A percentile compares a stretch with the other conserved stretches of the same genome.
These are phyloP conservation scores for Madurella mycetomatis DNA, from an alignment of 2,329 filamentous ascomycete species.

Conservation along the genomic window DNA sequence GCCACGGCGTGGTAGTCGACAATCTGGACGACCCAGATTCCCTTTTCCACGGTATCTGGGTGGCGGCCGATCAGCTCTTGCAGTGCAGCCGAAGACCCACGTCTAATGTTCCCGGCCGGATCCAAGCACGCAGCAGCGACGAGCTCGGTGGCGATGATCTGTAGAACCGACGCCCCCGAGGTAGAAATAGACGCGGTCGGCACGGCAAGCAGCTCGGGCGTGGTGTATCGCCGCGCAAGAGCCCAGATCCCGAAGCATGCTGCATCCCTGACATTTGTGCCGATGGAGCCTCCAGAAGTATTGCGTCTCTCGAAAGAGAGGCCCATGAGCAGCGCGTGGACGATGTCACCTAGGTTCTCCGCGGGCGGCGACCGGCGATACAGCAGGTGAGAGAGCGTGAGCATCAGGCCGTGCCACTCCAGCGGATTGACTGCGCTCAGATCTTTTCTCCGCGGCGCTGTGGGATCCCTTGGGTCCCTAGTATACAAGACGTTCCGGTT, in stretches of 20 bases:
- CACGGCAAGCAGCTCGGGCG: slow-evolving; percentile 66
- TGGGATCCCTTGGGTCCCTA: slow-evolving; percentile 34
- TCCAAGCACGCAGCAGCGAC: slow-evolving; percentile 80
- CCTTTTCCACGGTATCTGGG: slow-evolving; percentile 75
- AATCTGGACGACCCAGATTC: slow-evolving; percentile 79
- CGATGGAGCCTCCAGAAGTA: slow-evolving; percentile 76
- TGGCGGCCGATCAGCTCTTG: slow-evolving; percentile 93
- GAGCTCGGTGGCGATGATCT: slow-evolving; percentile 75
- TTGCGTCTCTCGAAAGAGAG: slow-evolving; percentile 86
- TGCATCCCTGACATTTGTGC: slow-evolving; percentile 88
- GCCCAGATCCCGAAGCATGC: slow-evolving; percentile 97
- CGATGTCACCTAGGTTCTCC: slow-evolving; percentile 64
- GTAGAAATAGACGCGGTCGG: slow-evolving; percentile 42
- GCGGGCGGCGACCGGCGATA: slow-evolving; percentile 78
- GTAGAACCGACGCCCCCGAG: slow-evolving; percentile 53
- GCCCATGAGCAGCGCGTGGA: slow-evolving; percentile 72
- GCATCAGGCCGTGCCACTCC: slow-evolving; percentile 87
- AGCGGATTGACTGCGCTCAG: slow-evolving; percentile 73
- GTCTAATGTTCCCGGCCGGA: slow-evolving; percentile 85
- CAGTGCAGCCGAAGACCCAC: slow-evolving; percentile 86
- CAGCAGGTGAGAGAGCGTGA: slow-evolving; percentile 81
- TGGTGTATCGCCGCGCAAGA: slow-evolving; percentile 79
- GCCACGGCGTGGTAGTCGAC: slow-evolving; percentile 94
- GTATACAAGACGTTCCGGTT: slow-evolving; percentile 54
- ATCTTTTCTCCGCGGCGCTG: slow-evolving; percentile 46